A percentile compares a stretch with the other conserved stretches of the same genome.
Evolutionary conservation across 306 rosid genomes (phyloP).

Genomic region (Dryas alaskensis): DNA sequence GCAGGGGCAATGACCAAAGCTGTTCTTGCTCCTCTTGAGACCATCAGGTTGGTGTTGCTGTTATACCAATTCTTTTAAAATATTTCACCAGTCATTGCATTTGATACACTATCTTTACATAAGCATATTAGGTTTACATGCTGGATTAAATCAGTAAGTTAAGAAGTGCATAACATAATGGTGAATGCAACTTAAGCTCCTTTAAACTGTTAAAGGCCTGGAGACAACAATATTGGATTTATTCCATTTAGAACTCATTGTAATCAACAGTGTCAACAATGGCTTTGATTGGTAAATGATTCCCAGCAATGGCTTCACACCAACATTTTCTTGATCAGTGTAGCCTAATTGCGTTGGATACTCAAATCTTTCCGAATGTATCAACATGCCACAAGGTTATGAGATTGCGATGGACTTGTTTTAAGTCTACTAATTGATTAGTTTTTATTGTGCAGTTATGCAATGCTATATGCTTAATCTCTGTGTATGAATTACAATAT

Average conservation of each 20-base stretch:
- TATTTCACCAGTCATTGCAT: neutral
- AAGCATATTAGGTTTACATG: neutral
- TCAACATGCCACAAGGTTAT: neutral
- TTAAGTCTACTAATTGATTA: neutral
- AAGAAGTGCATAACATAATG: neutral
- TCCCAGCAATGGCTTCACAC: neutral
- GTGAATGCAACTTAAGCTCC: neutral
- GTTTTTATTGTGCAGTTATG: neutral
- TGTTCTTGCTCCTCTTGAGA: slow-evolving; percentile 96
- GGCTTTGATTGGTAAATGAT: slow-evolving; percentile 6
- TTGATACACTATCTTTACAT: neutral
- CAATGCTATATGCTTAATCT: neutral
- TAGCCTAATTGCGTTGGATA: neutral
- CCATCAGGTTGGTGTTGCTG: slow-evolving; percentile 63
- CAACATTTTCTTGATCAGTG: neutral
- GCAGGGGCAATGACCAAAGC: slow-evolving; percentile 99
- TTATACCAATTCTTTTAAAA: neutral
- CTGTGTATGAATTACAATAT: neutral
- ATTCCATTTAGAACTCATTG: neutral
- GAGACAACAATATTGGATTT: neutral
- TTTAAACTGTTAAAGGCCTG: neutral
- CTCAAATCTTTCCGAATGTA: neutral
- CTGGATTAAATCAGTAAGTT: neutral
- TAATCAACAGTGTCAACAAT: neutral
- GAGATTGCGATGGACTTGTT: slow-evolving; percentile 6